phyloP scores from a whole-genome alignment of 1,284 basidiomycete species.

The Bothia castanella region DNA sequence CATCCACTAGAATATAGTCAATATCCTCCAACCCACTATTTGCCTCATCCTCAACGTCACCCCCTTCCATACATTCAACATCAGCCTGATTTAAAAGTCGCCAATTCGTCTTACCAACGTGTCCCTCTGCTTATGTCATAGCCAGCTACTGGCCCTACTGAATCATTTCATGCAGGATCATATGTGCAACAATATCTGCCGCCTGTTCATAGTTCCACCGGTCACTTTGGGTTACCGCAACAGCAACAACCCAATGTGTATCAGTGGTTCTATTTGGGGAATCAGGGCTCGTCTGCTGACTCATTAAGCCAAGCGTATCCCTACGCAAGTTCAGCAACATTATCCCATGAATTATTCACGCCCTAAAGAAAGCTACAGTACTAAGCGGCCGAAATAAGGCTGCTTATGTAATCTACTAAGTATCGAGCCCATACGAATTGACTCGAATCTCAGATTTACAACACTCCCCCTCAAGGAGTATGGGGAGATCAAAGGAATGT shows the following conservation, averaged over 20 bases:
- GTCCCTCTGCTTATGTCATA: conserved; percentile 32
- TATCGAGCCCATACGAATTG: neutral
- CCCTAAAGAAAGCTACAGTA: neutral
- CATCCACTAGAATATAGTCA: conserved; percentile 31
- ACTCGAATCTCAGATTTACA: neutral
- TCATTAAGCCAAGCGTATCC: conserved; percentile 36
- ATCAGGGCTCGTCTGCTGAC: conserved; percentile 19
- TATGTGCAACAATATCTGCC: conserved; percentile 40
- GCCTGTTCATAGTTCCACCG: conserved; percentile 38
- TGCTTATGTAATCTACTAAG: too few species aligned
- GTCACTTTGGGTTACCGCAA: conserved; percentile 42
- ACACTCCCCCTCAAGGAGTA: too few species aligned
- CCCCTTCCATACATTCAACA: conserved; percentile 34
- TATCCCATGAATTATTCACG: conserved; percentile 38
- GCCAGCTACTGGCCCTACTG: too few species aligned
- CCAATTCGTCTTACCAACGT: conserved; percentile 21
- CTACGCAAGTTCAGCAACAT: conserved; percentile 38
- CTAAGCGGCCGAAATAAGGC: too few species aligned
- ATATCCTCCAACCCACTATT: conserved; percentile 36
- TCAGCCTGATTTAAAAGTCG: conserved; percentile 12
- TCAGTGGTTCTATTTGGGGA: conserved; percentile 43
- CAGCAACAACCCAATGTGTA: conserved; percentile 42
- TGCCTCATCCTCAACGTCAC: conserved; percentile 32
- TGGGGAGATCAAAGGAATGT: too few species aligned
- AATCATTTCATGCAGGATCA: conserved; percentile 27